A percentile compares a stretch with the other conserved stretches of the same genome.
These are phyloP conservation scores for Boletus eberwhitei DNA, from an alignment of 768 basidiomycete genomes.

Conservation along the genomic window DNA sequence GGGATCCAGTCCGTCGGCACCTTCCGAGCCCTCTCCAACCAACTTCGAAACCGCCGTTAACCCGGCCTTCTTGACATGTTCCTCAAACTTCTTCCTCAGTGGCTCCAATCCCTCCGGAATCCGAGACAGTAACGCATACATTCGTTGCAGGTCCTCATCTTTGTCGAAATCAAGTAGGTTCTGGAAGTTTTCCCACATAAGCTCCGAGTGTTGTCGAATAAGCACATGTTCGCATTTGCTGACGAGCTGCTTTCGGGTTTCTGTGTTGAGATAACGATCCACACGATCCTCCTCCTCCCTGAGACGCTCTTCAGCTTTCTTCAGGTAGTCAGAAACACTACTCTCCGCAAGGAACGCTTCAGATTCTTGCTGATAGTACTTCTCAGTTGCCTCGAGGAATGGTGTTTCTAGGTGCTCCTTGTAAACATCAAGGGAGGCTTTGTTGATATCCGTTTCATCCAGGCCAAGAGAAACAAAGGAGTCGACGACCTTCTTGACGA, in stretches of 20 bases:
- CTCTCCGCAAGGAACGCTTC: slow-evolving; percentile 86
- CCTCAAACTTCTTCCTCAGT: slow-evolving; percentile 87
- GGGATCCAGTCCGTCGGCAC: slow-evolving; percentile 71
- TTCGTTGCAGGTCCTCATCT: slow-evolving; percentile 90
- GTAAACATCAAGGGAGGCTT: slow-evolving; percentile 91
- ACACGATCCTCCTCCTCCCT: slow-evolving; percentile 95
- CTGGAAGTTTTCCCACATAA: slow-evolving; percentile 95
- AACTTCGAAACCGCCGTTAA: slow-evolving; percentile 75
- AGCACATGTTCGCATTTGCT: slow-evolving; percentile 88
- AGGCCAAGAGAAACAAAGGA: slow-evolving; percentile 93
- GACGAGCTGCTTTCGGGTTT: slow-evolving; percentile 78
- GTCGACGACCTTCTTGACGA: slow-evolving; percentile 93
- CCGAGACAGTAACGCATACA: slow-evolving; percentile 90
- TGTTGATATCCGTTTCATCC: slow-evolving; percentile 89
- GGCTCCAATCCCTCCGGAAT: slow-evolving; percentile 91
- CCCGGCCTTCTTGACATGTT: slow-evolving; percentile 92
- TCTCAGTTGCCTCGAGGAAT: slow-evolving; percentile 85
- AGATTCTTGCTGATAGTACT: slow-evolving; percentile 90
- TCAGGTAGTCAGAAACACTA: slow-evolving; percentile 91
- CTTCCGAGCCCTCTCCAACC: slow-evolving; percentile 49
- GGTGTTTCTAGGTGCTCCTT: slow-evolving; percentile 85
- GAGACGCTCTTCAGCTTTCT: slow-evolving; percentile 89
- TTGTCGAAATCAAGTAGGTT: slow-evolving; percentile 87
- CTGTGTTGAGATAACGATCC: slow-evolving; percentile 87
- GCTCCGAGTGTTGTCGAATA: slow-evolving; percentile 77